Evolutionary conservation across 2,329 filamentous ascomycete species (phyloP), one percentile per base, ranked within the genome.

Genomic region (Sclerotinia trifoliorum): DNA sequence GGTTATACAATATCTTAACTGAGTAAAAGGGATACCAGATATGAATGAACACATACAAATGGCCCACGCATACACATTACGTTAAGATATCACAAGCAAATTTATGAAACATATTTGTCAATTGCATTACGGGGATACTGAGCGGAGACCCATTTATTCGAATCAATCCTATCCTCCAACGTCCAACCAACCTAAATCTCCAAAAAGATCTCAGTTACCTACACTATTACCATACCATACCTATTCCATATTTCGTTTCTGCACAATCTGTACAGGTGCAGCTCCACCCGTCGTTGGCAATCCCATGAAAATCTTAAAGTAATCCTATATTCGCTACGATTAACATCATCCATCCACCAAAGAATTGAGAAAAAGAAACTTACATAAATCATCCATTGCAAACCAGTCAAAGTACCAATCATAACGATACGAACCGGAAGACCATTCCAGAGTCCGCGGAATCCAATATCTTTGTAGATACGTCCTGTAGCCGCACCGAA

Each of bases 341-440:
- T 56, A 68, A 61, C 0, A 46, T 44, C n/a, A 61, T 42, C 44
- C 44, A 61, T 42, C 44, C 32, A 54, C 46, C 6, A 26, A 32
- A 49, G 32, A 32, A n/a, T 15, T 10, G 21, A 21, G 6, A n/a
- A 19, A 29, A 65, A 1, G 1, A 29, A 29, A 72, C 75, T 83
- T 75, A 86, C 90, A 81, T 94, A 95, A 78, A 94, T 95, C 89
- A 96, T 92, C 93, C 93, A 97, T 82, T 97, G 93, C 70, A 96
- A 81, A 69, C 91, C 92, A 26, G 92, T 96, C 73, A 84, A 74
- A 0, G 81, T 84, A 39, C 80, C 79, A 52, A 76, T 75, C 66
- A 67, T 67, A 10, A 67, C 88, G 76, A 97, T 97, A 75, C 88
- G 81, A 62, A 96, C 90, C 0, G 91, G 90, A 56, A 97, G 81